Conservation (phyloP, 768 basidiomycete genomes). For the Trametes cubensis region DNA sequence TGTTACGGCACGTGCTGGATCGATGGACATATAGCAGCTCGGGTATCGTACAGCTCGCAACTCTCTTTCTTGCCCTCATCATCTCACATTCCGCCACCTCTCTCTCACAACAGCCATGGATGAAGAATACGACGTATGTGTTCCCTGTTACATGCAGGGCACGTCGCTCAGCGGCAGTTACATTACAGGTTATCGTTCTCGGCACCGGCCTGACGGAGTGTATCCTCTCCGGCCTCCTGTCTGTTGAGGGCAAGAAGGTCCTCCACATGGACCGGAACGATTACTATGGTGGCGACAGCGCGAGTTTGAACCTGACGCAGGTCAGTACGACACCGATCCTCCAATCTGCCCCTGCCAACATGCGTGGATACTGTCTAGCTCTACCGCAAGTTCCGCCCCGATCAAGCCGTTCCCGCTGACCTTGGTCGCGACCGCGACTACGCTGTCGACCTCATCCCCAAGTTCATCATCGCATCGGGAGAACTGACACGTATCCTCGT, state of each 20-base stretch:
- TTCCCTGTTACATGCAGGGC: background rate
- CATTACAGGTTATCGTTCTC: conserved; percentile 76
- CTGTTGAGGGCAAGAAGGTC: conserved; percentile 99
- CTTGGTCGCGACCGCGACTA: conserved; percentile 98
- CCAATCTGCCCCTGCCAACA: background rate
- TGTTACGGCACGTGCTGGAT: conserved; percentile 29
- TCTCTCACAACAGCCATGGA: conserved; percentile 67
- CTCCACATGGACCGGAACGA: conserved; percentile 99
- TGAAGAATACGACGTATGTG: conserved; percentile 93
- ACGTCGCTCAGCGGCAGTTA: background rate
- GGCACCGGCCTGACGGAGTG: conserved; percentile 99
- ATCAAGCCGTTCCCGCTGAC: conserved; percentile 74
- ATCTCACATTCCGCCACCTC: conserved; percentile 13
- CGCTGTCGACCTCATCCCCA: conserved; percentile 96
- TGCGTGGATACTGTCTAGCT: conserved; percentile 55
- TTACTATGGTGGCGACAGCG: conserved; percentile 98
- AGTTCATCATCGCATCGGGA: conserved; percentile 98
- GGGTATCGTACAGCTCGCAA: background rate
- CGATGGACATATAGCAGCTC: conserved; percentile 26
- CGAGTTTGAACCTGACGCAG: conserved; percentile 96
- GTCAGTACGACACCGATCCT: conserved; percentile 44
- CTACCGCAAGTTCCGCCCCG: conserved; percentile 90
- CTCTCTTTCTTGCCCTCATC: conserved; percentile 15
- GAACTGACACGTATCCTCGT: conserved; percentile 98
- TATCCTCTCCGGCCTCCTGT: conserved; percentile 95